Conservation (phyloP, 2,329 filamentous ascomycete species). For the Cryphonectria nitschkei region DNA sequence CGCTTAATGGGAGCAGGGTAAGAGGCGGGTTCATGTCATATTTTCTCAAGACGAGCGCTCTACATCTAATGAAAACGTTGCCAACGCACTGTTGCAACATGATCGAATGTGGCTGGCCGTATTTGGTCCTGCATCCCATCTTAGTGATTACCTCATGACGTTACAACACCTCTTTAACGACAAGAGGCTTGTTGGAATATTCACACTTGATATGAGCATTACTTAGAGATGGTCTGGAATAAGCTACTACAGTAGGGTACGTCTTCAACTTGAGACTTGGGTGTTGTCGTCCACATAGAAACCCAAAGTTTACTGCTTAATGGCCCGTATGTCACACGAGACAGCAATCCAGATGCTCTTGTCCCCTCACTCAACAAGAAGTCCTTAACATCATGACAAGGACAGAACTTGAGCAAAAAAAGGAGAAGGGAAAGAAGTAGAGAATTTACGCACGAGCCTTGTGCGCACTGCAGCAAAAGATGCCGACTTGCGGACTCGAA, state of each 20-base stretch:
- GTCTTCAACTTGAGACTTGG: background rate
- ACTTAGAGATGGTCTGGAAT: too few species aligned
- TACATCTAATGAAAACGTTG: background rate
- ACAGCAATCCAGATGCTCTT: background rate
- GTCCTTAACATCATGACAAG: background rate
- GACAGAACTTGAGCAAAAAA: background rate
- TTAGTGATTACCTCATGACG: background rate
- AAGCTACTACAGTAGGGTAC: too few species aligned
- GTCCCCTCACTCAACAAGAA: background rate
- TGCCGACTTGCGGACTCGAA: slow-evolving; percentile 30
- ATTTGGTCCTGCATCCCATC: background rate
- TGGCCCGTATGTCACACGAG: too few species aligned
- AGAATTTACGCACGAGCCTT: too few species aligned
- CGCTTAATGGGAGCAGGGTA: background rate
- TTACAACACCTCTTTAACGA: background rate
- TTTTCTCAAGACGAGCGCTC: background rate
- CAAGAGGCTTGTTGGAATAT: background rate
- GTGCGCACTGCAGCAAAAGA: background rate
- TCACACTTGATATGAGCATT: background rate
- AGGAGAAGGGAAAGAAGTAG: background rate
- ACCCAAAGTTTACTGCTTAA: background rate
- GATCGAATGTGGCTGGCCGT: background rate
- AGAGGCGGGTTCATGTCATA: background rate
- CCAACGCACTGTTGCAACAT: background rate
- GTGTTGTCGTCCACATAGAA: background rate